Base-by-base conservation (phyloP, 2,329 filamentous ascomycete species). In the Mycosphaerella sp. region DNA sequence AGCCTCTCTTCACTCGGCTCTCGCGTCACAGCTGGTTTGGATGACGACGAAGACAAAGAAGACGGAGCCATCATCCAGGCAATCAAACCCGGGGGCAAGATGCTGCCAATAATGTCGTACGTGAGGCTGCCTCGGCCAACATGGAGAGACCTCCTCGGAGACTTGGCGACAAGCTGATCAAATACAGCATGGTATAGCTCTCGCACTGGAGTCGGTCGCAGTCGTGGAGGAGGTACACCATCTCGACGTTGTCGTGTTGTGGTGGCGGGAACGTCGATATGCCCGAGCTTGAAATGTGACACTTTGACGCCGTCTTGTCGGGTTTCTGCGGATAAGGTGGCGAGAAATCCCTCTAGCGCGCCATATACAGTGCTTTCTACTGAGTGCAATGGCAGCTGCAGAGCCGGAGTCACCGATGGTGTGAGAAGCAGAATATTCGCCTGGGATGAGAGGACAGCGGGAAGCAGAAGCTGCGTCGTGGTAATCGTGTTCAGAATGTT, bases 401-500 rank as follows among this genome's bases (percentile, higher is more conserved):
- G 82, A 52, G 85, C 85, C n/a, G 86, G 83, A 63, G 90, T 86
- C 65, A 93, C 88, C 58, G 81, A 85, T 0, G 88, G 87, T 3
- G 87, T 91, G 62, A 93, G 83, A 63, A 93, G 78, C 46, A 95
- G 76, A 36, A 95, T 79, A 62, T 86, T 67, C 77, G 86, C 65
- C 76, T 81, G 64, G 75, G 74, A 80, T 71, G 71, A 76, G 69
- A 69, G 64, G 68, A 79, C 59, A 63, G 72, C 65, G 65, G 78
- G 75, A 7, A 97, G 78, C 73, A 97, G 93, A 50, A 88, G 81
- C 73, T 96, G 91, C 39, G 91, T 85, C 4, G 87, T 90, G 49
- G 95, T 80, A 61, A 97, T 89, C 1, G 92, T 92, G 54, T 90
- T 87, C 51, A 97, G 80, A 10, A 98, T 80, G 66, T 95, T 91